Evolutionary conservation across 176 grass and related monocot species (phyloP), one percentile per base, ranked within the genome.

Genomic region (Miscanthus lutarioriparius): DNA sequence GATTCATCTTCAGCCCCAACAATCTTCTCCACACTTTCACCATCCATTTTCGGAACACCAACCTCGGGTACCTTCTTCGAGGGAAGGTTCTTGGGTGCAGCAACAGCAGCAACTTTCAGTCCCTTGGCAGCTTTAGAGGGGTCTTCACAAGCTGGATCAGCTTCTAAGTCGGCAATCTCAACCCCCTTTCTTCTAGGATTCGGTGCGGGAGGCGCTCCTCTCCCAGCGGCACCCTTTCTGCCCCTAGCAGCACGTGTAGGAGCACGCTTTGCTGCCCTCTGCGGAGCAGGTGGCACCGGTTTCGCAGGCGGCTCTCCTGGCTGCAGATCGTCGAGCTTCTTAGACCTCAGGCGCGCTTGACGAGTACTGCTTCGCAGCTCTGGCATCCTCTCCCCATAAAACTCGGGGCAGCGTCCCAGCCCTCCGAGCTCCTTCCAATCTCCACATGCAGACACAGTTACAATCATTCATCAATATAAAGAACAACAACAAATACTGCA

Each of bases 351-450:
- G 23, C 86, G 89, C 28, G 90, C 90, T 92, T 94, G 95, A 17
- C 90, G 90, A 82, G 82, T 82, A 79, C 92, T 94, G 86, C 92
- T 95, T 86, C 92, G 87, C 89, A 95, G 87, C 70, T 91, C 76
- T 88, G 92, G 91, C 95, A 97, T 97, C 82, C 88, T 97, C 90
- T 93, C 83, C 88, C 95, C 92, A 97, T 97, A 86, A 89, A 97
- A 97, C 67, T 88, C 56, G 12, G 64, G 51, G 80, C 40, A 49
- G 78, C 37, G 78, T 84, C 68, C 86, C 62, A 85, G 74, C 81
- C 74, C 28, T 77, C 19, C 54, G 73, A 73, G 74, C 58, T 80
- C 85, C 75, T 89, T 89, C 79, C 85, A 86, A 72, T 88, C 93
- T 92, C 71, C 80, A 84, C 85, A 90, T 78, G 64, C 75, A 78